Evolutionary conservation across 192 early-diverging fungal species (phyloP).

Genomic region (Haplosporangium gracile): DNA sequence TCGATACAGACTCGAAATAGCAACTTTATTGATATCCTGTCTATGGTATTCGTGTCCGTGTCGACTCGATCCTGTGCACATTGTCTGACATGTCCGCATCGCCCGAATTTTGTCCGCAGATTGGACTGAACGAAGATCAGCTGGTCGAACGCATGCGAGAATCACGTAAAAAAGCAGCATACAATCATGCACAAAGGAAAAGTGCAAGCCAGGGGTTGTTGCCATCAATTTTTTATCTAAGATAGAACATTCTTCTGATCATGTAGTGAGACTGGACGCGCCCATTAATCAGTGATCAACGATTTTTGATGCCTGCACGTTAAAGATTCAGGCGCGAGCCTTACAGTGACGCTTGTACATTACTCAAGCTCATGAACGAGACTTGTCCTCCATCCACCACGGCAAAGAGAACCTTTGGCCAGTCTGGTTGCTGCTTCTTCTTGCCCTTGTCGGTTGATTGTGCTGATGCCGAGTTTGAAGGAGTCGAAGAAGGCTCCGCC

Average conservation of each 20-base stretch:
- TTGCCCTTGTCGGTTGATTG: conserved; percentile 7
- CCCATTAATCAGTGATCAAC: no score
- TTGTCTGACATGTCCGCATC: neutral
- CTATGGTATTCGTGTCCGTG: no score
- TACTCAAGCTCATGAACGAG: conserved; percentile 36
- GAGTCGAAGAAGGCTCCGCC: neutral
- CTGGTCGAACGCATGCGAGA: no score
- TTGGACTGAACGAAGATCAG: no score
- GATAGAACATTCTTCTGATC: no score
- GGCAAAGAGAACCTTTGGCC: conserved; percentile 47
- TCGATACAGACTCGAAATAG: neutral
- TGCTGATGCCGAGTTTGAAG: neutral
- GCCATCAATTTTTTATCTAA: no score
- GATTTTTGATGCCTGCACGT: no score
- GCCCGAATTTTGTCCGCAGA: neutral
- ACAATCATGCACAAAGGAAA: no score
- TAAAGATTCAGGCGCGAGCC: neutral
- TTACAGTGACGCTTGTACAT: conserved; percentile 24
- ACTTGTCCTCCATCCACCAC: conserved; percentile 48
- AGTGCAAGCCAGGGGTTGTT: no score
- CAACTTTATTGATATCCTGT: neutral
- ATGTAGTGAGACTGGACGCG: no score
- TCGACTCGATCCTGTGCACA: no score
- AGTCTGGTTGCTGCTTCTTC: conserved; percentile 13
- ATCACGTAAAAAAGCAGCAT: no score